Evolutionary conservation across 352 stramenopile species (phyloP).

Genomic region (Globisporangium cystogenes): DNA sequence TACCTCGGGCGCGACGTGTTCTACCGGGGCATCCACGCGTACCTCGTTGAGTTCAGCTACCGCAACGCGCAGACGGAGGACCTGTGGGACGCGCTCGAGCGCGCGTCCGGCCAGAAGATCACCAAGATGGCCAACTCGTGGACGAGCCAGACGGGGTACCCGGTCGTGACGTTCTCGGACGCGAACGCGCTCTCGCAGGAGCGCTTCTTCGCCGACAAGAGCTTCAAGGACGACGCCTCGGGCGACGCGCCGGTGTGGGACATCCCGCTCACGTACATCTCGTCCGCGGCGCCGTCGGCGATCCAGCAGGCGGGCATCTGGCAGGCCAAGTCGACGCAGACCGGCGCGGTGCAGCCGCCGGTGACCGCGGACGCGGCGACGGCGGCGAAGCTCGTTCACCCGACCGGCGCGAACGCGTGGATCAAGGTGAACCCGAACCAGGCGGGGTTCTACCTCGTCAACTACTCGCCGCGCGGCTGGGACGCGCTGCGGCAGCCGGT

Average conservation of each 20-base stretch:
- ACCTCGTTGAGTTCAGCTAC: conserved; percentile 94
- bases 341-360: background rate
- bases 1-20: conserved; percentile 67
- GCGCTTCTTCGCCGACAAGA: conserved; percentile 91
- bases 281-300: conserved; percentile 29
- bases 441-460: conserved; percentile 93
- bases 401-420: conserved; percentile 55
- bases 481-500: conserved; percentile 66
- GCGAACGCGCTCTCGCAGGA: conserved; percentile 86
- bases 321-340: conserved; percentile 25
- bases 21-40: conserved; percentile 87
- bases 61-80: conserved; percentile 95
- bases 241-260: conserved; percentile 80
- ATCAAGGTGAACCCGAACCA: conserved; percentile 96
- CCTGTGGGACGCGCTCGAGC: conserved; percentile 92
- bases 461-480: conserved; percentile 88
- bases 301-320: conserved; percentile 68
- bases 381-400: conserved; percentile 10
- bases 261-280: conserved; percentile 77
- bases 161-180: conserved; percentile 76
- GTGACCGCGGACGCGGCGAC: conserved; percentile 7
- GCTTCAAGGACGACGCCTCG: conserved; percentile 40
- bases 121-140: conserved; percentile 91
- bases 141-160: conserved; percentile 95
- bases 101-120: conserved; percentile 87